A percentile compares a stretch with the other conserved stretches of the same genome.
These are phyloP conservation scores for Monosporascus sp. DNA, from an alignment of 2,329 filamentous ascomycete genomes.

Conservation along the genomic window DNA sequence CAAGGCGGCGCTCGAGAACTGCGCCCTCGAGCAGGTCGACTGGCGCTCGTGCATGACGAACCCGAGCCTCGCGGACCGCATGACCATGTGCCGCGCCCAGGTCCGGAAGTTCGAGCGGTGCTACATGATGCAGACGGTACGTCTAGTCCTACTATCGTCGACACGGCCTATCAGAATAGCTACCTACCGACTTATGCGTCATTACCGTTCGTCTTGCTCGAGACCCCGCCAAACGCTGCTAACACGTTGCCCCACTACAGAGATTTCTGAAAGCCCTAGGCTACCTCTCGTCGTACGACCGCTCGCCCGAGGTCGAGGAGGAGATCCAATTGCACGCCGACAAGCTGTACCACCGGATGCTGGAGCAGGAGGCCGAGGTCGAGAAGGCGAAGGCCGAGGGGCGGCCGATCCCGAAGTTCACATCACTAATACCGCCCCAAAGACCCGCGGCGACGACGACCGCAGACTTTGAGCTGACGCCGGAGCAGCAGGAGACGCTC, in stretches of 20 bases:
- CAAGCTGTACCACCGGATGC: slow-evolving; percentile 79
- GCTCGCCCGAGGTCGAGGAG: slow-evolving; percentile 67
- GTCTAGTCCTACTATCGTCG: too few species aligned
- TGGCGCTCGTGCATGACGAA: slow-evolving; percentile 77
- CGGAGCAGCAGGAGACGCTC: slow-evolving; percentile 46
- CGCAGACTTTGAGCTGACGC: slow-evolving; percentile 27
- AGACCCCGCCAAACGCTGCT: too few species aligned
- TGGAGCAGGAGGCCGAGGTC: slow-evolving; percentile 73
- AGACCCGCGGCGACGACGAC: slow-evolving; percentile 15
- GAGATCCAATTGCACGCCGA: slow-evolving; percentile 96
- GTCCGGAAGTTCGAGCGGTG: slow-evolving; percentile 77
- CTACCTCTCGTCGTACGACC: slow-evolving; percentile 67
- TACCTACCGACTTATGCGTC: too few species aligned
- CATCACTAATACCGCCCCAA: slow-evolving; percentile 44
- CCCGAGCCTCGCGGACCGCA: slow-evolving; percentile 61
- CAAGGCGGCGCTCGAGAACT: slow-evolving; percentile 85
- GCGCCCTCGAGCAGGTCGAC: slow-evolving; percentile 77
- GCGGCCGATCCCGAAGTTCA: slow-evolving; percentile 53
- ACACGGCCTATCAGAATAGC: too few species aligned
- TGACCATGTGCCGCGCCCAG: slow-evolving; percentile 78
- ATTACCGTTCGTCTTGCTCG: not conserved
- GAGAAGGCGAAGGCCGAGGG: slow-evolving; percentile 63
- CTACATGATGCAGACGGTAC: slow-evolving; percentile 79
- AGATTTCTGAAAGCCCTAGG: slow-evolving; percentile 88
- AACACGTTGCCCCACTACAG: too few species aligned